Evolutionary conservation across 768 basidiomycete species (phyloP), one percentile per base, ranked within the genome.

Genomic region (Psilocybe cubensis): DNA sequence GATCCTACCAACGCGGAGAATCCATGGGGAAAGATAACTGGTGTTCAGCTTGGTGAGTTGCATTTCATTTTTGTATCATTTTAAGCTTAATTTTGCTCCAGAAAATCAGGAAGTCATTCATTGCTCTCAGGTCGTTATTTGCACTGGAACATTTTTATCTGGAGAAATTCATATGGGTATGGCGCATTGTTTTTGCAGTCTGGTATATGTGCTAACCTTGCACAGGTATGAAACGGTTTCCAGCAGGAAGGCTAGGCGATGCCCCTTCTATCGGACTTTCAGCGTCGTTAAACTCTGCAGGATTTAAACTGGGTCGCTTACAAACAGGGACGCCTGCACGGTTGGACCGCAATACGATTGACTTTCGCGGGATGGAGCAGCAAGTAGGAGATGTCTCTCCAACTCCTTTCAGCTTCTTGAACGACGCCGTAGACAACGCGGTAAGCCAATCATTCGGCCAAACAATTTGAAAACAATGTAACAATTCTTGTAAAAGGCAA

Each of bases 101-200:
- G 92, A 92, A 28, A 79, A 83, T 3, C 91, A 92, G 9, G 88
- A 94, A 49, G 66, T 86, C 17, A 85, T 96, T 25, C 74, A 76
- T 17, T 96, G 92, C 64, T 85, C 88, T 3, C 86, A 88, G 62
- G 91, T 95, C 10, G 89, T 96, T 25, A 82, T 96, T 12, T 94
- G 92, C 63, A 96, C 94, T 0, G 94, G 94, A 7, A 96, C 94
- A 0, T 96, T 96, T 68, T 80, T 96, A 23, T 89, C 89, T 2
- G 94, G 92, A 10, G 92, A 96, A 73, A 93, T 95, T 43, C 94
- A 96, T 65, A 91, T 96, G 44, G 94, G 92, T 86, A 64, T 24
- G 69, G 49, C 7, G 12, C 12, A 17, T 4, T 17, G 6, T 1
- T 17, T 38, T 10, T 38, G 35, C 12, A 11, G 11, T 12, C 31